phyloP scores from a whole-genome alignment of 1,139 yeast species.

The Blastobotrys serpentis region DNA sequence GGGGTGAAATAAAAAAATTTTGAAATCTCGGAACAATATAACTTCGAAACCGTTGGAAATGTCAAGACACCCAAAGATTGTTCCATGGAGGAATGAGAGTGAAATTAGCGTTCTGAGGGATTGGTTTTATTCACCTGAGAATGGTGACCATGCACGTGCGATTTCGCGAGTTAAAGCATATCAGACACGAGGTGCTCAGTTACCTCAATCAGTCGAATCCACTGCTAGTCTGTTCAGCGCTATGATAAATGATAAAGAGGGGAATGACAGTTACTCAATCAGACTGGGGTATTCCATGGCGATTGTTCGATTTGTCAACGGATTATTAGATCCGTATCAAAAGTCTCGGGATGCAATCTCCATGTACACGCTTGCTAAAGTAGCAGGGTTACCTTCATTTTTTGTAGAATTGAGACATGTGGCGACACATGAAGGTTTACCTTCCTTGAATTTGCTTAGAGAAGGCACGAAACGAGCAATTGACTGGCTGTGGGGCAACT shows the following conservation, averaged over 20 bases:
- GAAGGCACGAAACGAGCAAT: conserved; percentile 59
- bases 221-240: conserved; percentile 65
- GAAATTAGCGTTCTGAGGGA: conserved; percentile 56
- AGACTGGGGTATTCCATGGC: conserved; percentile 71
- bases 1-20: background rate
- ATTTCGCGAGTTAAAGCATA: conserved; percentile 49
- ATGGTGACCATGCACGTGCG: conserved; percentile 56
- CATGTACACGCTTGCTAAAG: conserved; percentile 67
- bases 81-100: conserved; percentile 52
- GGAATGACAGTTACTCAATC: conserved; percentile 33
- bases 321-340: conserved; percentile 83
- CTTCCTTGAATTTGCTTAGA: conserved; percentile 66
- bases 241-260: conserved; percentile 46
- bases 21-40: background rate
- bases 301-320: conserved; percentile 84
- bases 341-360: conserved; percentile 78
- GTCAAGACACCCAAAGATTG: conserved; percentile 46
- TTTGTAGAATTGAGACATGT: conserved; percentile 90
- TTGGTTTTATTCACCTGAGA: conserved; percentile 52
- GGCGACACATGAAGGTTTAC: conserved; percentile 87
- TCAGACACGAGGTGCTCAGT: conserved; percentile 58
- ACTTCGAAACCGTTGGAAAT: background rate
- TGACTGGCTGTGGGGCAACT: conserved; percentile 70
- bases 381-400: conserved; percentile 67
- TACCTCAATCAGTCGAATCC: conserved; percentile 78